Conservation (phyloP, 257 asterid genomes). For the Plantago major region DNA sequence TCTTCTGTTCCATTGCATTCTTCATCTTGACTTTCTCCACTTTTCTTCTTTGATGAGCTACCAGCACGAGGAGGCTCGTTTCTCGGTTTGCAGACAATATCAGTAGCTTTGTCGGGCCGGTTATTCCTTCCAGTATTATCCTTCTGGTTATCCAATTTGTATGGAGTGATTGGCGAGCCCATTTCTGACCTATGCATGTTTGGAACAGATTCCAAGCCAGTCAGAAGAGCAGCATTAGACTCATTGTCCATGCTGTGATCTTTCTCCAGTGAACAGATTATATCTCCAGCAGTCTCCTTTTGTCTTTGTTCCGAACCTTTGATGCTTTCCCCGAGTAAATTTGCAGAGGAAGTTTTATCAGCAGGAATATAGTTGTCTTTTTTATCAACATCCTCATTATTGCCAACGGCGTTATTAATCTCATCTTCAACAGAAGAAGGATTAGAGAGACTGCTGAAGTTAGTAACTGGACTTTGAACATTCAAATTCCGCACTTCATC, state of each 20-base stretch:
- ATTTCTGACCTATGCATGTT: constrained; percentile 35
- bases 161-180: constrained; percentile 65
- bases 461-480: constrained; percentile 56
- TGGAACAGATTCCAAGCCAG: constrained; percentile 54
- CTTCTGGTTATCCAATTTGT: constrained; percentile 59
- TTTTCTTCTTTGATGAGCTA: constrained; percentile 69
- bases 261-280: not conserved
- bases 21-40: constrained; percentile 35
- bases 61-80: constrained; percentile 49
- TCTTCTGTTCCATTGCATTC: constrained; percentile 45
- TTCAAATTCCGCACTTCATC: constrained; percentile 25
- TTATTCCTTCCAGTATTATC: constrained; percentile 36
- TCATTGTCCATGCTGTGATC: constrained; percentile 41
- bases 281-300: constrained; percentile 26
- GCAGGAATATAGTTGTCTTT: constrained; percentile 28
- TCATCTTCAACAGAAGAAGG: constrained; percentile 86
- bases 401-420: constrained; percentile 38
- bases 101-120: constrained; percentile 35
- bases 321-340: constrained; percentile 13
- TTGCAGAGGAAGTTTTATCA: constrained; percentile 26
- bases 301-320: constrained; percentile 29
- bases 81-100: constrained; percentile 30
- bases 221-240: constrained; percentile 30
- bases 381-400: constrained; percentile 36
- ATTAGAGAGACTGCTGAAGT: constrained; percentile 76